Conservation (phyloP, 2,329 filamentous ascomycete genomes). For the Seiridium cupressi region DNA sequence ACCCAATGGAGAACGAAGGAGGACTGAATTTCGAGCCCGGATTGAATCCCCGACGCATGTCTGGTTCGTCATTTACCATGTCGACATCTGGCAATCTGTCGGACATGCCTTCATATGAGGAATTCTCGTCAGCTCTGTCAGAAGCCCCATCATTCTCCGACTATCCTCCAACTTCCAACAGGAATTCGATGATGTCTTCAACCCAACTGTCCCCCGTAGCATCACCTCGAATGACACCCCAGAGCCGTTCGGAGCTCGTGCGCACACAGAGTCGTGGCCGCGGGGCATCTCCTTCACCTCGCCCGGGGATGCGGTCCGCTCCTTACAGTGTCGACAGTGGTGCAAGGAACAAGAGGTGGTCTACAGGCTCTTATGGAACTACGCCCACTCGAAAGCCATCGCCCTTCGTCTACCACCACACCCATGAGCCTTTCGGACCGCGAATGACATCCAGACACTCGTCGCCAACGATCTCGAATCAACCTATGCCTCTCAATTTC, state of each 20-base stretch:
- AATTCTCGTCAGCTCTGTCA: constrained; percentile 64
- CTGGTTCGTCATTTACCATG: constrained; percentile 72
- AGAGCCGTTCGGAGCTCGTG: constrained; percentile 59
- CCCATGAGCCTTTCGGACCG: constrained; percentile 58
- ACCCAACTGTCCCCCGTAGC: constrained; percentile 71
- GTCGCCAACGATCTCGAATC: constrained; percentile 45
- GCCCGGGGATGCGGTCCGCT: constrained; percentile 64
- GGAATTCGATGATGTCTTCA: constrained; percentile 69
- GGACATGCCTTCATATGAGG: constrained; percentile 70
- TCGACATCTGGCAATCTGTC: constrained; percentile 65
- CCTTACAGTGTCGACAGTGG: constrained; percentile 68
- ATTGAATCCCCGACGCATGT: constrained; percentile 62
- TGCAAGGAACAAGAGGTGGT: constrained; percentile 71
- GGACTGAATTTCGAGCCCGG: constrained; percentile 48
- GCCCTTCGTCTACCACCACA: constrained; percentile 62
- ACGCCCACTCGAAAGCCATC: constrained; percentile 53
- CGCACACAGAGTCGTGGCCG: constrained; percentile 66
- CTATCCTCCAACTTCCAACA: constrained; percentile 65
- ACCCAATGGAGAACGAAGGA: constrained; percentile 48
- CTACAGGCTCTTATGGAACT: constrained; percentile 69
- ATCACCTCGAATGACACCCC: constrained; percentile 65
- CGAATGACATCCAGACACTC: constrained; percentile 54
- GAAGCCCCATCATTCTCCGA: constrained; percentile 69
- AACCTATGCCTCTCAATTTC: constrained; percentile 51
- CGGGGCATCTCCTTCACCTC: constrained; percentile 66